Conservation (phyloP, 768 basidiomycete genomes). For the Trametes cubensis region DNA sequence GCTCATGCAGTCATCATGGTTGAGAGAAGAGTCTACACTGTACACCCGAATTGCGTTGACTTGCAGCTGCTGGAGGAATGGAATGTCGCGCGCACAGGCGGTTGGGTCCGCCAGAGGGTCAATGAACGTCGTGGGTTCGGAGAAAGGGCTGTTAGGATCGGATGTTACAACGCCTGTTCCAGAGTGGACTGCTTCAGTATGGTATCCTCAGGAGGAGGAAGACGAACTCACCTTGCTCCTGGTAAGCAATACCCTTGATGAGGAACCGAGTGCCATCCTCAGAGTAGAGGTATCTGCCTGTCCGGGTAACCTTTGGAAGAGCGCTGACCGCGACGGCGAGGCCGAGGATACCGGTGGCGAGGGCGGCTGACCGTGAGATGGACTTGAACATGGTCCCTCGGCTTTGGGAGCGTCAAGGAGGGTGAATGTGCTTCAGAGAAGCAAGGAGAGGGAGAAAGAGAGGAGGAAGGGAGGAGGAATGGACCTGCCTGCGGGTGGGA, state of each 20-base stretch:
- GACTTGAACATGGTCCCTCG: conserved; percentile 29
- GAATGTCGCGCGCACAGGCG: conserved; percentile 78
- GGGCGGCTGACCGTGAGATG: conserved; percentile 28
- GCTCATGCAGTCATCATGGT: conserved; percentile 89
- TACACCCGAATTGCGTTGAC: conserved; percentile 87
- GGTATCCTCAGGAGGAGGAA: not conserved
- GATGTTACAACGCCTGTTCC: conserved; percentile 41
- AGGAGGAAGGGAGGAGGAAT: conserved; percentile 12
- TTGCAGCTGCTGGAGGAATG: conserved; percentile 71
- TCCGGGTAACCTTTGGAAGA: conserved; percentile 66
- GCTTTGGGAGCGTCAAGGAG: conserved; percentile 14
- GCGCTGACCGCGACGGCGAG: conserved; percentile 60
- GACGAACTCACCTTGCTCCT: conserved; percentile 64
- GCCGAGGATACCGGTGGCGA: conserved; percentile 43
- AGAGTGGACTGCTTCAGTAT: not conserved
- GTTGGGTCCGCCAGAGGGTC: conserved; percentile 74
- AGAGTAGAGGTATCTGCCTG: conserved; percentile 81
- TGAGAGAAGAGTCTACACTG: conserved; percentile 77
- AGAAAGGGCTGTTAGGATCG: conserved; percentile 60
- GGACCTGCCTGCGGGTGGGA: conserved; percentile 13
- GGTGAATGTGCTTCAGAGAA: conserved; percentile 7
- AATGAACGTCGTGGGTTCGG: conserved; percentile 72
- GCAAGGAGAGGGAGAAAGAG: conserved; percentile 14
- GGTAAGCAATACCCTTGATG: conserved; percentile 87
- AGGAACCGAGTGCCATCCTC: conserved; percentile 78